A percentile compares a stretch with the other conserved stretches of the same genome.
Conservation (phyloP, 805 yeast genomes). For the Saccharomycopsis fodiens region DNA sequence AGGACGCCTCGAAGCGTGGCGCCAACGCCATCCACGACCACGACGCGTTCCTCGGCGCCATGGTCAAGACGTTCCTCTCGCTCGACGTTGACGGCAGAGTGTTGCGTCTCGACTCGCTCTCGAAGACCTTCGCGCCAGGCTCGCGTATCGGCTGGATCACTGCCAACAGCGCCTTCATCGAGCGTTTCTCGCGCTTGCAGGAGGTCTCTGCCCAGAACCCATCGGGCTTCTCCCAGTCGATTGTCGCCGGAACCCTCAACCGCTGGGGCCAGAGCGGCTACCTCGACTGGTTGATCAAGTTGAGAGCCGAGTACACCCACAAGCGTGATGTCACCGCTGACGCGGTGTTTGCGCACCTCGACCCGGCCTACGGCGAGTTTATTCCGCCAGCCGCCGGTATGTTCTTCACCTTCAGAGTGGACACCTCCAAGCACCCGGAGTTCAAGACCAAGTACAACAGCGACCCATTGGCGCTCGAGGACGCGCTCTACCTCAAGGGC, state of each 20-base stretch:
- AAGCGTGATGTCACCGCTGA: constrained; percentile 86
- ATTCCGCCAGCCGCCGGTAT: constrained; percentile 76
- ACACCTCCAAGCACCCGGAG: constrained; percentile 75
- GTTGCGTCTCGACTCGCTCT: constrained; percentile 79
- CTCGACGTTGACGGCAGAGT: constrained; percentile 86
- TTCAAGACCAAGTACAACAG: constrained; percentile 45
- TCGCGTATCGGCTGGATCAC: constrained; percentile 84
- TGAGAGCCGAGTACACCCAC: constrained; percentile 74
- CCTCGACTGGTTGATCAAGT: constrained; percentile 80
- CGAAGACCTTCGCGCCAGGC: constrained; percentile 91
- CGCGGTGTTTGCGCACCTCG: constrained; percentile 55
- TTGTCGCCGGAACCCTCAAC: constrained; percentile 61
- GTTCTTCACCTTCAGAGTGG: constrained; percentile 72
- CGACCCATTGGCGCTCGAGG: constrained; percentile 61
- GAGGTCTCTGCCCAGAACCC: constrained; percentile 80
- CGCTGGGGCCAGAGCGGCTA: constrained; percentile 91
- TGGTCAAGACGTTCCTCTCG: constrained; percentile 70
- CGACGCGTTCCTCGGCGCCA: constrained; percentile 55
- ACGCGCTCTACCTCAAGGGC: constrained; percentile 52
- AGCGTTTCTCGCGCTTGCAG: constrained; percentile 60
- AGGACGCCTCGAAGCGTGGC: constrained; percentile 34
- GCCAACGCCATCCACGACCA: constrained; percentile 33
- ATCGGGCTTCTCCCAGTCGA: constrained; percentile 70
- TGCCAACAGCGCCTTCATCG: constrained; percentile 57
- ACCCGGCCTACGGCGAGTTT: constrained; percentile 34